Conservation (phyloP, 2,329 filamentous ascomycete genomes). For the Cephalotrichum gorgonifer region DNA sequence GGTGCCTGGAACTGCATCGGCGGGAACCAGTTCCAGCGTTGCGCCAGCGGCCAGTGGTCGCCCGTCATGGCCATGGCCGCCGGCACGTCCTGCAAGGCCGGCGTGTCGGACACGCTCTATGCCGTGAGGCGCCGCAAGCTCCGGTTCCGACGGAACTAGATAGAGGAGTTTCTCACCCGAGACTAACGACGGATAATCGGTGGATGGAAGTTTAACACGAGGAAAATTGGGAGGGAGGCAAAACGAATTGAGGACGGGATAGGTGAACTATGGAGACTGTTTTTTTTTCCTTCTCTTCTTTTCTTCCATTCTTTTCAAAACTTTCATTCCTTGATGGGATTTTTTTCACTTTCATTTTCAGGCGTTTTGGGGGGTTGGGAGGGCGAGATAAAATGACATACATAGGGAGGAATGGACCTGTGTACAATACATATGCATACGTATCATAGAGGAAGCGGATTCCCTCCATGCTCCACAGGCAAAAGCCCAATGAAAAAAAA, state of each 20-base stretch:
- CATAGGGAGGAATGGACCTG: background rate
- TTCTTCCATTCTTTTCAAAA: background rate
- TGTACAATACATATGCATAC: no score
- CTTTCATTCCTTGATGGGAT: background rate
- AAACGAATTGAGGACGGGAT: background rate
- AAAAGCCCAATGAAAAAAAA: no score
- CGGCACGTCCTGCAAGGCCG: constrained; percentile 39
- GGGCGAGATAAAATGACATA: background rate
- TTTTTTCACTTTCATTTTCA: background rate
- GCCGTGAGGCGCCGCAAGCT: constrained; percentile 5
- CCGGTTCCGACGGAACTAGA: constrained; percentile 1
- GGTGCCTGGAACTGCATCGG: constrained; percentile 49
- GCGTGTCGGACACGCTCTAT: constrained; percentile 15
- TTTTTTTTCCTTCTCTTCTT: background rate
- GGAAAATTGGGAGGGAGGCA: background rate
- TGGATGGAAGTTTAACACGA: background rate
- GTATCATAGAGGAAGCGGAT: no score
- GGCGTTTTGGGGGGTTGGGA: background rate
- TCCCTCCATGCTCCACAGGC: no score
- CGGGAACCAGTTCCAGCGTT: constrained; percentile 49
- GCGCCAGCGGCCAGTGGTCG: constrained; percentile 49
- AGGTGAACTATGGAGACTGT: background rate
- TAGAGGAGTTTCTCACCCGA: background rate
- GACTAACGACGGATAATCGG: background rate
- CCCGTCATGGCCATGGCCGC: constrained; percentile 34